Evolutionary conservation across 805 yeast genomes (phyloP).

Genomic region (Metschnikowia lachancei): DNA sequence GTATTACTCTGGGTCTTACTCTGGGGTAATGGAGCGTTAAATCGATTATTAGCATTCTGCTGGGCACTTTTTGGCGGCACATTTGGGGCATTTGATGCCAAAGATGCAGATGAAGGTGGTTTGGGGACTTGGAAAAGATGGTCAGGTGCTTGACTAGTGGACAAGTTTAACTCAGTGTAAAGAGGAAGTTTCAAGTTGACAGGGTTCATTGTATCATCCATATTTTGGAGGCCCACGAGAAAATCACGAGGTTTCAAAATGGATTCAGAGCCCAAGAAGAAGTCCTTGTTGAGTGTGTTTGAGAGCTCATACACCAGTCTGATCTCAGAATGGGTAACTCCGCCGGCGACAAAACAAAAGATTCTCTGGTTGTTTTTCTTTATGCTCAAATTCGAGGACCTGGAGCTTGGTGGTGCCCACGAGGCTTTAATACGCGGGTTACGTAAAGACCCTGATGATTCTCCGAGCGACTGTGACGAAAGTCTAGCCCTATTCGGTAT

Average conservation of each 20-base stretch:
- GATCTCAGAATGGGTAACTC: slow-evolving; percentile 78
- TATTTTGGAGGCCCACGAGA: slow-evolving; percentile 41
- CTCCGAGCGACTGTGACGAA: neutral
- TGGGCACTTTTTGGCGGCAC: no score
- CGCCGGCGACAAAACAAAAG: slow-evolving; percentile 84
- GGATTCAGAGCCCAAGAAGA: slow-evolving; percentile 40
- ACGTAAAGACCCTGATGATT: slow-evolving; percentile 16
- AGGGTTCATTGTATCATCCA: slow-evolving; percentile 37
- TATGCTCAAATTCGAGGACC: slow-evolving; percentile 16
- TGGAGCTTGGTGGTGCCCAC: slow-evolving; percentile 20
- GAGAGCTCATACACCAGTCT: slow-evolving; percentile 73
- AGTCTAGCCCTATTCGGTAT: slow-evolving; percentile 21
- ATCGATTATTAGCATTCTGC: neutral
- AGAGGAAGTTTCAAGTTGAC: slow-evolving; percentile 39
- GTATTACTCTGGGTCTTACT: slow-evolving; percentile 6
- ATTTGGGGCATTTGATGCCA: slow-evolving; percentile 1
- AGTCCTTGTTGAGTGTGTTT: slow-evolving; percentile 59
- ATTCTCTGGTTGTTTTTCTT: slow-evolving; percentile 54
- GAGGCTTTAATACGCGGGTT: slow-evolving; percentile 20
- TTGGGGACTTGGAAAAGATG: slow-evolving; percentile 16
- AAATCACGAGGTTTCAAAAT: slow-evolving; percentile 52
- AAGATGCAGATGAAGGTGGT: slow-evolving; percentile 2
- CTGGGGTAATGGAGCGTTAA: slow-evolving; percentile 11
- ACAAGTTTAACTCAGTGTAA: slow-evolving; percentile 12
- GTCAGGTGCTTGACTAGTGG: slow-evolving; percentile 18